Percentiles rank a stretch among this genome's conserved stretches.
Evolutionary conservation across 305 asterid species (phyloP).

Genomic region (Galium porrigens): DNA sequence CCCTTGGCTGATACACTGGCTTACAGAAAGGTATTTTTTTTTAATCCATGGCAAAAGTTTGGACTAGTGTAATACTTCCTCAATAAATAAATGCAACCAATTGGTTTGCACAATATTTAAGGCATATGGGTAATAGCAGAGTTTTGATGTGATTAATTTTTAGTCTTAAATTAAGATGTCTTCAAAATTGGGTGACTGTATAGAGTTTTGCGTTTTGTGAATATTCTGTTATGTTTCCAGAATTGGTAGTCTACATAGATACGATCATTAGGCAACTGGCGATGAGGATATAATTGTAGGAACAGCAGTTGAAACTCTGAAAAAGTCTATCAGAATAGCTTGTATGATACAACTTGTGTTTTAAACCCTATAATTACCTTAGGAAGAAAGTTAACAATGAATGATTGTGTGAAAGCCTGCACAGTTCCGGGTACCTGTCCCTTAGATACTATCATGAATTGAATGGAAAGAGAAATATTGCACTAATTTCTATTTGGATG

Average conservation of each 20-base stretch:
- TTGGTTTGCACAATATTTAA: background rate
- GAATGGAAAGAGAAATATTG: background rate
- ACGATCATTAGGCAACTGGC: background rate
- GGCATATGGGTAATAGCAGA: background rate
- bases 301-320: background rate
- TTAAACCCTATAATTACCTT: background rate
- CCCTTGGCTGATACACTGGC: conserved; percentile 78
- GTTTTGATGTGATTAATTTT: too few relatives aligned
- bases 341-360: background rate
- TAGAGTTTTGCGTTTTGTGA: background rate
- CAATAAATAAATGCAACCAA: background rate
- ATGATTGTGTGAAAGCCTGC: background rate
- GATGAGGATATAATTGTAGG: background rate
- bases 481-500: background rate
- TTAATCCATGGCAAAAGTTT: background rate
- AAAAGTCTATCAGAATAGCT: background rate
- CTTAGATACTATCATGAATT: background rate
- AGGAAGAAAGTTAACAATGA: background rate
- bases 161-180: background rate
- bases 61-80: background rate
- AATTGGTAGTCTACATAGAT: background rate
- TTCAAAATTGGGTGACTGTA: too few relatives aligned
- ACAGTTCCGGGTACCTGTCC: background rate
- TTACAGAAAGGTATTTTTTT: conserved; percentile 66
- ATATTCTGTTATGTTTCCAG: background rate